Evolutionary conservation across 2,329 filamentous ascomycete genomes (phyloP).

Genomic region (Xylariaceae sp.): DNA sequence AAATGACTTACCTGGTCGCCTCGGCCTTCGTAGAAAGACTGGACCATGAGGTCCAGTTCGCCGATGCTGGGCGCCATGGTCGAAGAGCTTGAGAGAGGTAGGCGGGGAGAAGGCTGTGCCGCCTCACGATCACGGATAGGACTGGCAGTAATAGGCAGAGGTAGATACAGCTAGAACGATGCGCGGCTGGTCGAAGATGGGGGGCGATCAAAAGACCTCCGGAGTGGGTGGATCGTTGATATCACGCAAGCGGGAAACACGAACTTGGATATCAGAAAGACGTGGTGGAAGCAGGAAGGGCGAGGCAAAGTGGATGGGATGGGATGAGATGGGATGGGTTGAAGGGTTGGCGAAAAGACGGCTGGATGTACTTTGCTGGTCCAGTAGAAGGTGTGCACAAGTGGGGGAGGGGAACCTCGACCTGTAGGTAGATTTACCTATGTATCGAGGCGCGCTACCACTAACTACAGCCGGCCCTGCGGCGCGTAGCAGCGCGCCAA

Average conservation of each 20-base stretch:
- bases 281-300: conserved; percentile 6
- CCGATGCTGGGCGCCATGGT: conserved; percentile 70
- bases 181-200: conserved; percentile 3
- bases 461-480: too few relatives aligned
- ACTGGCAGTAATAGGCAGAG: conserved; percentile 21
- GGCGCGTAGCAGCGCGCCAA: neutral
- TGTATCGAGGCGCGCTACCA: neutral
- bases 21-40: conserved; percentile 94
- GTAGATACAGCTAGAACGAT: neutral
- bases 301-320: conserved; percentile 7
- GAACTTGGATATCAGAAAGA: neutral
- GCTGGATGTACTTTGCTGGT: conserved; percentile 7
- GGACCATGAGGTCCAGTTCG: conserved; percentile 95
- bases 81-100: conserved; percentile 20
- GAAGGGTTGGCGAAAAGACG: conserved; percentile 15
- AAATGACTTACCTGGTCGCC: conserved; percentile 75
- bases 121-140: conserved; percentile 24
- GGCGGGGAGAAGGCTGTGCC: conserved; percentile 28
- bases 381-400: conserved; percentile 16
- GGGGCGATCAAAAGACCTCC: neutral
- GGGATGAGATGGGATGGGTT: conserved; percentile 11
- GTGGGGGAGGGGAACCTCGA: conserved; percentile 20
- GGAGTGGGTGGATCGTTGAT: neutral
- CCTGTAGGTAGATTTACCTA: neutral
- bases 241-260: neutral